These are phyloP conservation scores for Aspergillus chevalieri DNA, from an alignment of 2,329 filamentous ascomycete species.

Conservation along the genomic window DNA sequence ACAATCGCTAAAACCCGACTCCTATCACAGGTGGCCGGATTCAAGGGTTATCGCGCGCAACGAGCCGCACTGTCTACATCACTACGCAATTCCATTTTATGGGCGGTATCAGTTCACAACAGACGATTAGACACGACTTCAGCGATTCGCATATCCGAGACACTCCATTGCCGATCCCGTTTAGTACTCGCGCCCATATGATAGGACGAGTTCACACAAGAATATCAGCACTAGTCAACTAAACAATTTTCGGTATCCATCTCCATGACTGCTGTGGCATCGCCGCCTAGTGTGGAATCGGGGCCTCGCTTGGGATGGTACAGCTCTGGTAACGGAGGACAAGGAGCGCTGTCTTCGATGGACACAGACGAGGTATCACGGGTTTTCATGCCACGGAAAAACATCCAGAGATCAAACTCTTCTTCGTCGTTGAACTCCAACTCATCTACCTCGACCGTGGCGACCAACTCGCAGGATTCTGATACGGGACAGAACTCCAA, in stretches of 20 bases:
- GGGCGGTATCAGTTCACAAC: background rate
- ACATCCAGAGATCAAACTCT: slow-evolving; percentile 78
- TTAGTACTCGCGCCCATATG: slow-evolving; percentile 8
- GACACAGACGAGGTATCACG: slow-evolving; percentile 77
- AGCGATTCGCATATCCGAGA: background rate
- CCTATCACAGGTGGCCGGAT: background rate
- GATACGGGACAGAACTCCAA: slow-evolving; percentile 33
- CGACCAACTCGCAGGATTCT: slow-evolving; percentile 27
- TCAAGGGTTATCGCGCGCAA: background rate
- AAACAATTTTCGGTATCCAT: slow-evolving; percentile 17
- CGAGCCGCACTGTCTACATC: background rate
- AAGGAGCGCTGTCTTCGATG: slow-evolving; percentile 63
- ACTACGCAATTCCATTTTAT: background rate
- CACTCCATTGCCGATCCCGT: background rate
- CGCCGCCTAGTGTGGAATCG: slow-evolving; percentile 58
- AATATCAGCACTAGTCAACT: slow-evolving; percentile 7
- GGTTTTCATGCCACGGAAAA: slow-evolving; percentile 87
- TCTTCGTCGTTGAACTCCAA: slow-evolving; percentile 70
- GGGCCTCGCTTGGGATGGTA: slow-evolving; percentile 58
- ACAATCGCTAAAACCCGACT: background rate
- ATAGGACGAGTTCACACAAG: slow-evolving; percentile 7
- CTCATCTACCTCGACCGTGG: slow-evolving; percentile 49
- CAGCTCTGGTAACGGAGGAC: slow-evolving; percentile 48
- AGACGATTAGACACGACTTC: slow-evolving; percentile 1
- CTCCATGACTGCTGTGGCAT: slow-evolving; percentile 62